Conservation (phyloP, 2,329 filamentous ascomycete genomes). For the Pseudocercospora musae region DNA sequence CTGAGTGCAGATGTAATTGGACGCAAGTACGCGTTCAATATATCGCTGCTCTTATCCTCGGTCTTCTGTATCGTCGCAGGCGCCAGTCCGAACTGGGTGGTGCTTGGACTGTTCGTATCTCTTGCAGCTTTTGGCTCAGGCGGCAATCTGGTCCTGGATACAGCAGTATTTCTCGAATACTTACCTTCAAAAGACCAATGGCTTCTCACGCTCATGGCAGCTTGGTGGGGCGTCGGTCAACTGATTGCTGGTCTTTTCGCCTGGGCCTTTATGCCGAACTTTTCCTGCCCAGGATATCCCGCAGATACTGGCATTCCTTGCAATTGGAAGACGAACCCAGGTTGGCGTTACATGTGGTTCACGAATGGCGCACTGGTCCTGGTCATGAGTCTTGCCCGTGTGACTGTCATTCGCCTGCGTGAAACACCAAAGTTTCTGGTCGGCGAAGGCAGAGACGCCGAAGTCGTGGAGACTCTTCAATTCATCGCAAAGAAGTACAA, state of each 20-base stretch:
- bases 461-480: slow-evolving; percentile 50
- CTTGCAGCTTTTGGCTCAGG: slow-evolving; percentile 63
- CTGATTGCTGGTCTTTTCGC: slow-evolving; percentile 53
- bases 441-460: slow-evolving; percentile 51
- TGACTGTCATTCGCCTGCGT: slow-evolving; percentile 52
- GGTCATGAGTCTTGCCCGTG: slow-evolving; percentile 51
- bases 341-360: slow-evolving; percentile 58
- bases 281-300: slow-evolving; percentile 43
- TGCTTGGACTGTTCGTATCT: slow-evolving; percentile 61
- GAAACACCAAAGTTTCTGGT: slow-evolving; percentile 59
- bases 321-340: slow-evolving; percentile 51
- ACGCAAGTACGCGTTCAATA: slow-evolving; percentile 65
- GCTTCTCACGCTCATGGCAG: slow-evolving; percentile 61
- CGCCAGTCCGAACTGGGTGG: slow-evolving; percentile 63
- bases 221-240: slow-evolving; percentile 54
- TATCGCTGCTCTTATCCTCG: slow-evolving; percentile 61
- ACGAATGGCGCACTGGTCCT: slow-evolving; percentile 54
- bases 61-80: slow-evolving; percentile 63
- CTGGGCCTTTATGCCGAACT: slow-evolving; percentile 53
- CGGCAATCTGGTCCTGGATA: slow-evolving; percentile 62
- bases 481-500: slow-evolving; percentile 53
- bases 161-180: slow-evolving; percentile 58
- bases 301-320: slow-evolving; percentile 43
- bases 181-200: slow-evolving; percentile 59
- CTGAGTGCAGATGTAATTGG: slow-evolving; percentile 66